Evolutionary conservation across 371 early-diverging fungal genomes (phyloP).

Genomic region (Entomophthora muscae): DNA sequence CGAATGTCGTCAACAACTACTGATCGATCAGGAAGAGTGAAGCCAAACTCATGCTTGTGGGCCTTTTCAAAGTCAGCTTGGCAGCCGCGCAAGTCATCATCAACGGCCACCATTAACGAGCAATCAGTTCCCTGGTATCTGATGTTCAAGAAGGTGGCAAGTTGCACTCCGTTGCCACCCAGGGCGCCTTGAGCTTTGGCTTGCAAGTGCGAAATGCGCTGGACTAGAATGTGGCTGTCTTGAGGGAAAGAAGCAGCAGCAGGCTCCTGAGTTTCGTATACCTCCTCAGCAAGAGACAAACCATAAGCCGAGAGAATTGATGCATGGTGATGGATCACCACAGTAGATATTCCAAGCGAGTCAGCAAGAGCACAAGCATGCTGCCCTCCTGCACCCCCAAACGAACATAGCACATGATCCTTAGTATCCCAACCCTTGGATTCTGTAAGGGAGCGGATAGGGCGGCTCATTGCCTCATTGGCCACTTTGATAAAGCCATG

Average conservation of each 20-base stretch:
- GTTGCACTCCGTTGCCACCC: slow-evolving; percentile 41
- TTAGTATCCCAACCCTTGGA: slow-evolving; percentile 80
- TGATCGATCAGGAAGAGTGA: slow-evolving; percentile 54
- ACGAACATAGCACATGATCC: slow-evolving; percentile 72
- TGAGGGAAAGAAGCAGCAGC: slow-evolving; percentile 22
- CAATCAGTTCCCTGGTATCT: slow-evolving; percentile 90
- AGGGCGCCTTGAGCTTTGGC: slow-evolving; percentile 21
- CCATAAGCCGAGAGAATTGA: slow-evolving; percentile 91
- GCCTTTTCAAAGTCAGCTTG: slow-evolving; percentile 33
- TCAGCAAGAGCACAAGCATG: slow-evolving; percentile 88
- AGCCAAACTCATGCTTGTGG: slow-evolving; percentile 85
- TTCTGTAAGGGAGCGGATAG: slow-evolving; percentile 85
- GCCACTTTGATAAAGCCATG: slow-evolving; percentile 88
- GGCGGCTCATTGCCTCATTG: slow-evolving; percentile 89
- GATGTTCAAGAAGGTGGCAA: slow-evolving; percentile 65
- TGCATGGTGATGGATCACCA: slow-evolving; percentile 68
- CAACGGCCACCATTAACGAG: slow-evolving; percentile 72
- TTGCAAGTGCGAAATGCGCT: slow-evolving; percentile 31
- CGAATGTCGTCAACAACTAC: slow-evolving; percentile 85
- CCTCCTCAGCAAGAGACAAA: slow-evolving; percentile 75
- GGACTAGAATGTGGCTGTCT: slow-evolving; percentile 18
- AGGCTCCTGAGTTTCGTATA: slow-evolving; percentile 82
- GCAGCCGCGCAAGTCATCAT: slow-evolving; percentile 36
- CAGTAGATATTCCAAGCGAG: slow-evolving; percentile 62
- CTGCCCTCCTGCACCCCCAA: slow-evolving; percentile 93